phyloP scores from a whole-genome alignment of 352 stramenopile genomes.

The Paralagenidium karlingii region DNA sequence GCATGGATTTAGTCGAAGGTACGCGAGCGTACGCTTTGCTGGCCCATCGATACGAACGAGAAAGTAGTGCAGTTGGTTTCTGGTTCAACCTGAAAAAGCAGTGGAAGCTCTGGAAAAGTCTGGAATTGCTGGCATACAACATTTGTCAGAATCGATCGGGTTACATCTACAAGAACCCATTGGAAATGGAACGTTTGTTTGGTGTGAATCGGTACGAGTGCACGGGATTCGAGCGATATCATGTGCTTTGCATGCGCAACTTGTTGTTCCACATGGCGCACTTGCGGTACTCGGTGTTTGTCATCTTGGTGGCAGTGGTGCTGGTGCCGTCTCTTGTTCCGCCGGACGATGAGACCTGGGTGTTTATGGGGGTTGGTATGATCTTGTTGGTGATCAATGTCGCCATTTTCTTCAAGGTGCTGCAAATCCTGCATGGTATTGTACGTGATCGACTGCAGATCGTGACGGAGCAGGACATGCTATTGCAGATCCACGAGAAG shows the following conservation, averaged over 20 bases:
- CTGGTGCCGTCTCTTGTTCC: conserved; percentile 49
- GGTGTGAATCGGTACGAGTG: conserved; percentile 10
- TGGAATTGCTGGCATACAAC: conserved; percentile 82
- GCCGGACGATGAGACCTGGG: conserved; percentile 48
- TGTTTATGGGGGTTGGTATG: conserved; percentile 53
- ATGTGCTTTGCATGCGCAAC: conserved; percentile 80
- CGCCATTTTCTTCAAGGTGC: conserved; percentile 77
- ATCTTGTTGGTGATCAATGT: conserved; percentile 49
- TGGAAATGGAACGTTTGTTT: conserved; percentile 75
- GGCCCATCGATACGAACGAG: conserved; percentile 58
- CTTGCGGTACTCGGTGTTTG: conserved; percentile 61
- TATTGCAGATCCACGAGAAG: no score
- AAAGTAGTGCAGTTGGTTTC: no score
- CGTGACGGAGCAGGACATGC: conserved; percentile 56
- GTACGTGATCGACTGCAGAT: conserved; percentile 69
- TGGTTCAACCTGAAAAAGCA: conserved; percentile 71
- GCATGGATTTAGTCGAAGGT: conserved; percentile 65
- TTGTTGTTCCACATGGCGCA: conserved; percentile 71
- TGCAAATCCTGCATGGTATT: conserved; percentile 70
- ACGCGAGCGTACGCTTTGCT: conserved; percentile 61
- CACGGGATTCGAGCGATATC: conserved; percentile 37
- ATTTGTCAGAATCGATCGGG: conserved; percentile 77
- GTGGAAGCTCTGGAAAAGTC: conserved; percentile 79
- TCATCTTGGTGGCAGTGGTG: conserved; percentile 60
- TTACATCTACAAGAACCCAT: conserved; percentile 84